Percentiles rank a stretch among this genome's conserved stretches.
phyloP scores from a whole-genome alignment of 1,284 basidiomycete genomes.

The Ustilago nuda region DNA sequence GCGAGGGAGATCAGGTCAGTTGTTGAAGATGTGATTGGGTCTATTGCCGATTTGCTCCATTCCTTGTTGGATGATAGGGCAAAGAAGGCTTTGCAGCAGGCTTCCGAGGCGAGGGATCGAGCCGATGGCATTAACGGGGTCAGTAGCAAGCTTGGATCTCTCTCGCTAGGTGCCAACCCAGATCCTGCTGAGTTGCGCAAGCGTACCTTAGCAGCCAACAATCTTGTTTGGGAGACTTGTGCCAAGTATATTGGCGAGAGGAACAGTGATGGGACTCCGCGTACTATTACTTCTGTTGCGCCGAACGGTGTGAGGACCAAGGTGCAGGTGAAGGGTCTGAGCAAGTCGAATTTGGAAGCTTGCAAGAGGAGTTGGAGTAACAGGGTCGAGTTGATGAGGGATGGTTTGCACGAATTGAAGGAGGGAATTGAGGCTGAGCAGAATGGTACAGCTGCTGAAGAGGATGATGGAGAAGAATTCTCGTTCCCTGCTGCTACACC shows the following conservation, averaged over 20 bases:
- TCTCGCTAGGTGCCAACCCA: slow-evolving; percentile 14
- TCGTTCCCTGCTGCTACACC: slow-evolving; percentile 41
- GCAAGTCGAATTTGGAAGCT: slow-evolving; percentile 56
- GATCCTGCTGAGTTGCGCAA: slow-evolving; percentile 36
- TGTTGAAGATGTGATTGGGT: slow-evolving; percentile 47
- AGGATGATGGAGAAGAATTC: slow-evolving; percentile 35
- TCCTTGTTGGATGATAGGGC: slow-evolving; percentile 57
- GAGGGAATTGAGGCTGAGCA: slow-evolving; percentile 40
- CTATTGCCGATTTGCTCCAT: slow-evolving; percentile 57
- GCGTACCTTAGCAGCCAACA: slow-evolving; percentile 43
- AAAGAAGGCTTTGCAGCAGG: slow-evolving; percentile 45
- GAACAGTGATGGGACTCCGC: slow-evolving; percentile 33
- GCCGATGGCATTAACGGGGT: slow-evolving; percentile 30
- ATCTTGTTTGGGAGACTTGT: slow-evolving; percentile 53
- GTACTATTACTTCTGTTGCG: slow-evolving; percentile 38
- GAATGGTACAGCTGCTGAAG: slow-evolving; percentile 9
- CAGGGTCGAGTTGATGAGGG: slow-evolving; percentile 51
- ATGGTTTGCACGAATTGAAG: slow-evolving; percentile 54
- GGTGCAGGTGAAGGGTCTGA: slow-evolving; percentile 49
- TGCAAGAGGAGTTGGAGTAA: slow-evolving; percentile 50
- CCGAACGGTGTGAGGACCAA: slow-evolving; percentile 47
- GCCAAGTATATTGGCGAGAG: slow-evolving; percentile 46
- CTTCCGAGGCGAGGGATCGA: slow-evolving; percentile 44
- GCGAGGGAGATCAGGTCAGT: slow-evolving; percentile 49
- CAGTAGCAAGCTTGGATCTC: slow-evolving; percentile 33